Evolutionary conservation across 768 basidiomycete genomes (phyloP).

Genomic region (Termitomyces sp.): DNA sequence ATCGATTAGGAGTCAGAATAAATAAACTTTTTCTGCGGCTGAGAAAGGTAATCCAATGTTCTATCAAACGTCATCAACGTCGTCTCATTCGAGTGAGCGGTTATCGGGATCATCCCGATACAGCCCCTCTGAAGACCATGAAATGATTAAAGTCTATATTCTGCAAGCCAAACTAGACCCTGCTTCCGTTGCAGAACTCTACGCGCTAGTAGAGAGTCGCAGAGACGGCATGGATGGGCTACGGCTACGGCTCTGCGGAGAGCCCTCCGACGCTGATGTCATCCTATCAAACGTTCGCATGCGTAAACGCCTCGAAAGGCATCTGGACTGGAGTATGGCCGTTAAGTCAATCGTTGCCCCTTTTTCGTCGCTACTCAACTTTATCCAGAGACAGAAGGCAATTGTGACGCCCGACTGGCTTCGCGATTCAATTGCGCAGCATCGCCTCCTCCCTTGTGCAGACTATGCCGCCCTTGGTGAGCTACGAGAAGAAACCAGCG

Average conservation of each 20-base stretch:
- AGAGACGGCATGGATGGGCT: constrained; percentile 1
- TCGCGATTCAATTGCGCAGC: constrained; percentile 43
- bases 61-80: background rate
- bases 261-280: constrained; percentile 50
- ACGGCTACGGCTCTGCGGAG: constrained; percentile 28
- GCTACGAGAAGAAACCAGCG: constrained; percentile 39
- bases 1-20: no score
- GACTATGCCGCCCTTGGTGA: constrained; percentile 53
- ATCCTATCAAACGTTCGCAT: constrained; percentile 63
- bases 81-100: background rate
- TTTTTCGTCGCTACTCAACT: constrained; percentile 1
- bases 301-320: constrained; percentile 63
- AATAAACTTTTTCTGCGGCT: background rate
- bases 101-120: background rate
- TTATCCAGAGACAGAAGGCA: constrained; percentile 51
- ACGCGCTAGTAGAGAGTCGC: constrained; percentile 25
- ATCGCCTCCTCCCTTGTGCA: constrained; percentile 41
- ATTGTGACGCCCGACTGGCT: constrained; percentile 75
- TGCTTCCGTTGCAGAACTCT: constrained; percentile 28
- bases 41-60: background rate
- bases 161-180: constrained; percentile 32
- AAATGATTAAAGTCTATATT: constrained; percentile 24
- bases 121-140: background rate
- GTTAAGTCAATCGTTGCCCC: constrained; percentile 33
- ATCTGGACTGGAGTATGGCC: constrained; percentile 58